Percentiles rank a stretch among this genome's conserved stretches.
phyloP scores from a whole-genome alignment of 441 rosid genomes.

The Gossypium gossypioides region DNA sequence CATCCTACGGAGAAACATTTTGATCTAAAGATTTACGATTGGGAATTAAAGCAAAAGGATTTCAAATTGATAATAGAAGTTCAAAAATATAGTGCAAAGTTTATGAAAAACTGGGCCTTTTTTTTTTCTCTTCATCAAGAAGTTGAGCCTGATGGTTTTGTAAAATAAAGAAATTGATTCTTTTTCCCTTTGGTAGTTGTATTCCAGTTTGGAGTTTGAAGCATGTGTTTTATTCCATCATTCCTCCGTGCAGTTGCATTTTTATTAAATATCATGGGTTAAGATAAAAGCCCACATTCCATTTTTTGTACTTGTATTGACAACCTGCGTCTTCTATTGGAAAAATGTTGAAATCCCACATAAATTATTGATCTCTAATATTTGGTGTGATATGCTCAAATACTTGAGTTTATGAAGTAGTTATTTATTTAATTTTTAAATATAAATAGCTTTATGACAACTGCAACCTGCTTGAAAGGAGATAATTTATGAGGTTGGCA shows the following conservation, averaged over 20 bases:
- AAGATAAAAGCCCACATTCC: background rate
- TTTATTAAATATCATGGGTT: background rate
- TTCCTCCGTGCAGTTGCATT: background rate
- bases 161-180: background rate
- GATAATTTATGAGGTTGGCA: background rate
- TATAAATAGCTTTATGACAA: slow-evolving; percentile 2
- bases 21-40: background rate
- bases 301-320: background rate
- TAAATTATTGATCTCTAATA: background rate
- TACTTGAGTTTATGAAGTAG: background rate
- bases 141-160: background rate
- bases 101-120: background rate
- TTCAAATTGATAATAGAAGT: background rate
- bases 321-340: background rate
- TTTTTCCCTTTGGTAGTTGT: background rate
- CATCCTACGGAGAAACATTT: background rate
- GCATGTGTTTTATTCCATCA: background rate
- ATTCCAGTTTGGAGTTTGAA: background rate
- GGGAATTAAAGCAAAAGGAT: background rate
- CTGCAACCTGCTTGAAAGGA: background rate
- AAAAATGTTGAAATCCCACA: slow-evolving; percentile 1
- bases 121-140: background rate
- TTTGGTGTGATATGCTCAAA: background rate
- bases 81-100: background rate
- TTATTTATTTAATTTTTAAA: background rate